Conservation (phyloP, 2,329 filamentous ascomycete genomes). For the Penicillium sp. region DNA sequence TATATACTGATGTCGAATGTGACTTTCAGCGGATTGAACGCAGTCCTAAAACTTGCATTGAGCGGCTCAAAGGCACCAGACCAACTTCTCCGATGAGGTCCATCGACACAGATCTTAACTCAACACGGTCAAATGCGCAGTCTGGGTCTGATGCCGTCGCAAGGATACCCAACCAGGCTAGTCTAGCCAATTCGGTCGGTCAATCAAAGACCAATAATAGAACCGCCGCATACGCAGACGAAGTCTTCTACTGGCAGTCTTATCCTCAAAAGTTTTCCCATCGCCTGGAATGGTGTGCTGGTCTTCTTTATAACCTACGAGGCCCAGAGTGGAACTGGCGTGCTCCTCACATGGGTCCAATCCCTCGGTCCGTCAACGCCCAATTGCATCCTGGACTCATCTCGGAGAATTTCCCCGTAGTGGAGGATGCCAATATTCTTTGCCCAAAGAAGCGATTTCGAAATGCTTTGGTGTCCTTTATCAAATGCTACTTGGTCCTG, state of each 20-base stretch:
- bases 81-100: neutral
- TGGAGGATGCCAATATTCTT: slow-evolving; percentile 29
- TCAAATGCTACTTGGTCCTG: slow-evolving; percentile 58
- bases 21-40: slow-evolving; percentile 54
- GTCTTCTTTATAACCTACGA: slow-evolving; percentile 54
- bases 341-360: slow-evolving; percentile 41
- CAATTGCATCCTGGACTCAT: slow-evolving; percentile 19
- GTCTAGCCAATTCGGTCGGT: no score
- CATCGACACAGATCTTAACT: neutral
- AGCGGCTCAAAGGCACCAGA: neutral
- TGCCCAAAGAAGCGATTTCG: slow-evolving; percentile 46
- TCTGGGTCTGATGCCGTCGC: neutral
- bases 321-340: slow-evolving; percentile 58
- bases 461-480: slow-evolving; percentile 43
- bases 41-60: slow-evolving; percentile 1
- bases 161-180: no score
- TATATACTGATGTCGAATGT: slow-evolving; percentile 51
- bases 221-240: neutral
- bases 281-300: slow-evolving; percentile 54
- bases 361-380: slow-evolving; percentile 26
- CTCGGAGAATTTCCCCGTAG: slow-evolving; percentile 11
- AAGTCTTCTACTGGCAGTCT: slow-evolving; percentile 49
- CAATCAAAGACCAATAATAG: no score
- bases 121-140: neutral
- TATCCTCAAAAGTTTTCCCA: slow-evolving; percentile 49